Evolutionary conservation across 345 rosid genomes (phyloP).

Genomic region (Acer negundo): DNA sequence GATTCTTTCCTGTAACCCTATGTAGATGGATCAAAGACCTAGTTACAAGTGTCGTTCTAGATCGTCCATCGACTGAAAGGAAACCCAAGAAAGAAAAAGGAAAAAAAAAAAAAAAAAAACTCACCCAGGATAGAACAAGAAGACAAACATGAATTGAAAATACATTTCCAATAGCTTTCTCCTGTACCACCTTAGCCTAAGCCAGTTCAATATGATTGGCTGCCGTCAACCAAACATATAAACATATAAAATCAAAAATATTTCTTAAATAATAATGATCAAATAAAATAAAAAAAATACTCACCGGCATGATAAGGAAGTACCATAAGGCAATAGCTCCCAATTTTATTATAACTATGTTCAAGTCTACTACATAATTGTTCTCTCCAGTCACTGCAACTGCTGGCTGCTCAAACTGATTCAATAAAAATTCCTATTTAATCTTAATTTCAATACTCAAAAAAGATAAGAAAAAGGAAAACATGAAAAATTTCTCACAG

Average conservation of each 20-base stretch:
- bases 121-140: slow-evolving; percentile 91
- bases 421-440: background rate
- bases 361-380: slow-evolving; percentile 49
- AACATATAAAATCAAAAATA: background rate
- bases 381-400: slow-evolving; percentile 82
- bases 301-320: slow-evolving; percentile 78
- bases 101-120: background rate
- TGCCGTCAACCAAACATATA: slow-evolving; percentile 29
- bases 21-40: too few relatives aligned
- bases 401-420: slow-evolving; percentile 73
- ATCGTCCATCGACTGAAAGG: background rate
- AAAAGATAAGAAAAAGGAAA: background rate
- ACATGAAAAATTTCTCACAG: slow-evolving; percentile 32
- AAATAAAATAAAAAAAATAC: background rate
- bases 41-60: background rate
- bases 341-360: slow-evolving; percentile 42
- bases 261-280: background rate
- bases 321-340: slow-evolving; percentile 64
- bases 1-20: background rate
- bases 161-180: slow-evolving; percentile 85
- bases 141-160: slow-evolving; percentile 86
- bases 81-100: background rate
- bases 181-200: slow-evolving; percentile 80
- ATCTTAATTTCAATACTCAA: background rate
- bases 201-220: slow-evolving; percentile 96